Evolutionary conservation across 2,329 filamentous ascomycete genomes (phyloP), one percentile per base, ranked within the genome.

Genomic region (Capronia americana): DNA sequence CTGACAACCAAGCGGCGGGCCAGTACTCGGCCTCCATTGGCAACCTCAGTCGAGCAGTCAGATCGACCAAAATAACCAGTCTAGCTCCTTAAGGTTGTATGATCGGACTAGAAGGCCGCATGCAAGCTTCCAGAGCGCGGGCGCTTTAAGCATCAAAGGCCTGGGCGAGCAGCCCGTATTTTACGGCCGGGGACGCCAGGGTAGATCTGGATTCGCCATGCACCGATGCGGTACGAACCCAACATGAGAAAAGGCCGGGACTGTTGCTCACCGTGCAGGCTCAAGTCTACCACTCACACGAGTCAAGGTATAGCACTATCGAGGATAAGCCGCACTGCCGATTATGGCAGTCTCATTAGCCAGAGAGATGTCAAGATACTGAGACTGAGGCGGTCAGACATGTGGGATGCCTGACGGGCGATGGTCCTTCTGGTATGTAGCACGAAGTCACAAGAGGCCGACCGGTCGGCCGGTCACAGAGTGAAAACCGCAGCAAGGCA

Each of bases 381-480:
- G 44, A 26, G 24, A 48, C 8, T 14, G 46, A 61, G 58, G 58
- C 58, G 58, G 58, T 61, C 58, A 61, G 46, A 53, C 23, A 54
- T 38, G 46, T 53, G 14, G 58, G 46, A n/a, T 53, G 58, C 46
- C 58, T 51, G 20, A 61, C 24, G 28, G 7, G 17, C 38, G 17
- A n/a, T 7, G 38, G 14, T 44, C 4, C 14, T n/a, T n/a, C 38
- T 44, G 14, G 38, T n/a, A n/a, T n/a, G n/a, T n/a, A 3, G 17
- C 17, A n/a, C 38, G 17, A n/a, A n/a, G 17, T 2, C n/a, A 8
- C 5, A n/a, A 20, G 5, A n/a, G 17, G 11, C 38, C 38, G 17
- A 44, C 38, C 38, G 38, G 20, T 46, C 34, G 10, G 34, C 24
- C 56, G n/a, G 34, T 58, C 56, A 48, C 46, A 50, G 48, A n/a